These are phyloP conservation scores for Cutaneotrichosporon curvatum DNA, from an alignment of 1,284 basidiomycete genomes.

Conservation along the genomic window DNA sequence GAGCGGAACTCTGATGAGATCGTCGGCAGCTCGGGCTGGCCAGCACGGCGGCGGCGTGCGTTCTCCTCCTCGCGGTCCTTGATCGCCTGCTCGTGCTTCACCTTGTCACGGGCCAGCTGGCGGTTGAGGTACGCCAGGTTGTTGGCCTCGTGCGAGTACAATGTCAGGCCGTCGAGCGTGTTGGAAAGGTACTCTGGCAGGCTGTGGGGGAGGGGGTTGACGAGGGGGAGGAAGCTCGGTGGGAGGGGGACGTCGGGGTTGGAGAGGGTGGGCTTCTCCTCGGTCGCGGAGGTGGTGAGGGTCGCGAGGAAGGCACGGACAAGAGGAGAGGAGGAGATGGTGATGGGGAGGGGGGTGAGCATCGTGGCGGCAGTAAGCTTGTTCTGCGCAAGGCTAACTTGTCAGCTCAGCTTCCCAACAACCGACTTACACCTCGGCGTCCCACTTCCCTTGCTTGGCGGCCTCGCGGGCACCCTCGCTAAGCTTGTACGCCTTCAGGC, in stretches of 20 bases:
- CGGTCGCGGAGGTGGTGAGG: conserved; percentile 50
- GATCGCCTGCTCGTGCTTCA: conserved; percentile 70
- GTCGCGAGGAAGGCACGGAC: conserved; percentile 76
- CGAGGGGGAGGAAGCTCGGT: conserved; percentile 51
- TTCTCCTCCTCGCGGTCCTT: conserved; percentile 88
- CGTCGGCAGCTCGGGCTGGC: conserved; percentile 76
- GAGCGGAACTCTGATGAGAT: conserved; percentile 76
- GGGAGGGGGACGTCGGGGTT: conserved; percentile 43
- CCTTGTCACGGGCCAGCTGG: conserved; percentile 83
- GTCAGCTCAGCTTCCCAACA: not conserved
- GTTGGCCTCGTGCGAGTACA: conserved; percentile 81
- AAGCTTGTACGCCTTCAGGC: conserved; percentile 85
- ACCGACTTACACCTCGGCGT: conserved; percentile 62
- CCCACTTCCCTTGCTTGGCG: conserved; percentile 80
- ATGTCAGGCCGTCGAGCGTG: conserved; percentile 76
- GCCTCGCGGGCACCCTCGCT: conserved; percentile 77
- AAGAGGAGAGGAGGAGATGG: conserved; percentile 78
- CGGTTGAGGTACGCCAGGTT: conserved; percentile 87
- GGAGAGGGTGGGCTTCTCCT: conserved; percentile 34
- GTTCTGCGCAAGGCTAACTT: conserved; percentile 71
- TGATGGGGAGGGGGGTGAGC: conserved; percentile 81
- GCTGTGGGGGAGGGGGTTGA: conserved; percentile 49
- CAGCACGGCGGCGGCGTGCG: conserved; percentile 68
- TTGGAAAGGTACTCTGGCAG: conserved; percentile 57
- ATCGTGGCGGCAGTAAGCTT: conserved; percentile 84